These are phyloP conservation scores for Usnea hakonensis DNA, from an alignment of 495 filamentous ascomycete genomes.

Conservation along the genomic window DNA sequence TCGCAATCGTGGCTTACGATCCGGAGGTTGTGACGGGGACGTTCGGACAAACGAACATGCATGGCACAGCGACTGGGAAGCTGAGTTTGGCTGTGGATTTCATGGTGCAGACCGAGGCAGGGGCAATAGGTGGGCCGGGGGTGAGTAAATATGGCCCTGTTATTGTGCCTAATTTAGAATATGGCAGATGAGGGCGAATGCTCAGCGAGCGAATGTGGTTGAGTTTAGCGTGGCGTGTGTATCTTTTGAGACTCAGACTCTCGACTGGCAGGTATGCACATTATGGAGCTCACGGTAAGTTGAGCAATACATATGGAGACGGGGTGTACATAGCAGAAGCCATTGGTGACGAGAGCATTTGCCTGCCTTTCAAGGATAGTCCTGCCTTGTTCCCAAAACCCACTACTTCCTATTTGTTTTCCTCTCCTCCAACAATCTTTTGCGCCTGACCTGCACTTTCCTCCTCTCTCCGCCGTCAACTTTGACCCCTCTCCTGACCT, in stretches of 20 bases:
- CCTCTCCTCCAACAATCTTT: conserved; percentile 48
- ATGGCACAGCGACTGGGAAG: conserved; percentile 48
- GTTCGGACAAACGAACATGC: conserved; percentile 39
- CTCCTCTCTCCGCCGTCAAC: conserved; percentile 94
- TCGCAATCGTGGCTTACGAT: conserved; percentile 89
- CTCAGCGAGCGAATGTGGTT: not conserved
- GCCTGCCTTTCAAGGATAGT: not conserved
- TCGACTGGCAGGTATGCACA: not conserved
- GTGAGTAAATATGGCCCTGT: conserved; percentile 97
- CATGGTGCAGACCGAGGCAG: conserved; percentile 79
- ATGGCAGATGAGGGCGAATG: conserved; percentile 45
- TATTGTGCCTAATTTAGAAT: conserved; percentile 86
- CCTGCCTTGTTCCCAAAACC: not conserved
- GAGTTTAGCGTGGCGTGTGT: conserved; percentile 6
- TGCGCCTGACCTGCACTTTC: conserved; percentile 70
- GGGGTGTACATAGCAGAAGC: not conserved
- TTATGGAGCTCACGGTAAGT: not conserved
- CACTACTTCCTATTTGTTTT: conserved; percentile 24
- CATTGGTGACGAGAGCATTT: not conserved
- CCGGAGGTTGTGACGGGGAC: conserved; percentile 61
- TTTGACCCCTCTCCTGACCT: conserved; percentile 73
- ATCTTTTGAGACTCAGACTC: not conserved
- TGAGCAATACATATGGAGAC: not conserved
- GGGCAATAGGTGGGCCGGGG: conserved; percentile 51
- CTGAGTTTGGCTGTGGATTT: conserved; percentile 91